A percentile compares a stretch with the other conserved stretches of the same genome.
Conservation (phyloP, 1,284 basidiomycete species). For the Sparassis latifolia region DNA sequence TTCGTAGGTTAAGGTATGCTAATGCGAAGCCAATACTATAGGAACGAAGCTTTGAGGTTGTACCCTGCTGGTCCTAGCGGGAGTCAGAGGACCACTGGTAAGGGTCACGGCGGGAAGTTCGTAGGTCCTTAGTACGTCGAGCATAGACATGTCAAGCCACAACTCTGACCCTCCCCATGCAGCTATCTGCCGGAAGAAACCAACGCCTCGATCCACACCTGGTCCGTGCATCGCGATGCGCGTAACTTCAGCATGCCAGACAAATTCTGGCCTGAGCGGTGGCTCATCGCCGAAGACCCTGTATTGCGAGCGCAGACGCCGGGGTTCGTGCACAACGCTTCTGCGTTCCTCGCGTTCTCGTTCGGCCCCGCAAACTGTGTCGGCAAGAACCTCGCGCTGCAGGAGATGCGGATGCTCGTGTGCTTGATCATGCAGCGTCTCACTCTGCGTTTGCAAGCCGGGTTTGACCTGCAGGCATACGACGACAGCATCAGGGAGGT, state of each 20-base stretch:
- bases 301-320: background rate
- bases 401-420: conserved; percentile 16
- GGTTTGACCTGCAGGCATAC: conserved; percentile 1
- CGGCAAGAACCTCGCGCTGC: conserved; percentile 17
- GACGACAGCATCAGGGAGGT: background rate
- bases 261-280: conserved; percentile 14
- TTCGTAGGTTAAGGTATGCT: background rate
- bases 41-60: background rate
- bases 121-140: background rate
- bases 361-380: conserved; percentile 19
- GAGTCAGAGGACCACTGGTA: background rate
- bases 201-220: background rate
- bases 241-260: conserved; percentile 12
- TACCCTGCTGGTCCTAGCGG: background rate
- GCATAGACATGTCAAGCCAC: background rate
- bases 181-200: background rate
- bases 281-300: conserved; percentile 6
- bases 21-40: background rate
- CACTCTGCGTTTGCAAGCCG: conserved; percentile 11
- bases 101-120: background rate
- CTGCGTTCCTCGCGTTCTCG: conserved; percentile 19
- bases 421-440: conserved; percentile 14
- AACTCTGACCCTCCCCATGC: background rate
- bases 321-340: conserved; percentile 7
- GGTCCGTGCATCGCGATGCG: conserved; percentile 9